Evolutionary conservation across 2,329 filamentous ascomycete genomes (phyloP).

Genomic region (Apiospora aurea): DNA sequence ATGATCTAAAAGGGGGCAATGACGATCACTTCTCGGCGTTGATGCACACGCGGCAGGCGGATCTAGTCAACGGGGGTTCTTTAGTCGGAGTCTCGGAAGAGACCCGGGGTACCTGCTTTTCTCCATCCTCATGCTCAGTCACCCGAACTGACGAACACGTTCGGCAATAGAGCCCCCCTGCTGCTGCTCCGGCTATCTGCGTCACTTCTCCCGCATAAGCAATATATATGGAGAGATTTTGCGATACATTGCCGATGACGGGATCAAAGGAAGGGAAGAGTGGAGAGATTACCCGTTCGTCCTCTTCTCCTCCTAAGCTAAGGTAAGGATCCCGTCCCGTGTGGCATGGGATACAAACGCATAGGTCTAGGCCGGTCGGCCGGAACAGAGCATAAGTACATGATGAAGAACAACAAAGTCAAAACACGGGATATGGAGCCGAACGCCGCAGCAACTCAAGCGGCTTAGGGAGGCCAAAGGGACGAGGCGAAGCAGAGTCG

Average conservation of each 20-base stretch:
- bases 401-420: background rate
- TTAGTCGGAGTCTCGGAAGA: background rate
- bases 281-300: background rate
- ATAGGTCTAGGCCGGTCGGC: background rate
- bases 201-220: background rate
- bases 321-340: background rate
- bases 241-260: background rate
- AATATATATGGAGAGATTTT: background rate
- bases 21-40: background rate
- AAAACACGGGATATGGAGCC: background rate
- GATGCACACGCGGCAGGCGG: background rate
- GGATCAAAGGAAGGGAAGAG: background rate
- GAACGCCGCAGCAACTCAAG: background rate
- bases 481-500: background rate
- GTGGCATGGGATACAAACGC: background rate
- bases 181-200: background rate
- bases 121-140: background rate
- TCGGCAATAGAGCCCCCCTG: background rate
- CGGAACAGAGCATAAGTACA: background rate
- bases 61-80: background rate
- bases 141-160: background rate
- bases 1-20: no score
- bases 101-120: constrained; percentile 1
- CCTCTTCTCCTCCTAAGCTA: background rate
- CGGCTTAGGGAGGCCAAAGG: background rate